Base-by-base conservation (phyloP, 2,329 filamentous ascomycete species). In the Penicillium brasilianum region DNA sequence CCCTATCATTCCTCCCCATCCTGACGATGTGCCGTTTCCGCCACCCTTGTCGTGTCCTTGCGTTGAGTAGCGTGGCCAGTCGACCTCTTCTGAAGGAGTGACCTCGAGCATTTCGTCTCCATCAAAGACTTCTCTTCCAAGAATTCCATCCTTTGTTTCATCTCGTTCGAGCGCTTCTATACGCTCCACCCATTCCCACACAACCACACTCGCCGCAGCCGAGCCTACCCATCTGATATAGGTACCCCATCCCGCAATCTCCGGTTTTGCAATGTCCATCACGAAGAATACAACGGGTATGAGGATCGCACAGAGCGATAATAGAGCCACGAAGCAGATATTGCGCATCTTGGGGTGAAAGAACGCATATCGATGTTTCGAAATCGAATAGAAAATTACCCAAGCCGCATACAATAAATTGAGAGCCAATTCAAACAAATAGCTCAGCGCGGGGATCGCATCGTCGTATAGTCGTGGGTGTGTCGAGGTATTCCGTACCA, bases 141-240 rank as follows among this genome's bases (percentile, higher is more conserved):
- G 80, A 58, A 97, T 96, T 0, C 93, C 93, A 69, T 96, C 93
- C 77, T 96, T 96, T 77, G 93, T 92, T 75, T 97, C 93, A 75
- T 97, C 93, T 67, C 93, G 87, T 79, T 97, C 93, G 63, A 97
- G 78, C 0, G 93, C 92, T 75, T 97, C 93, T 52, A 97, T 97
- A 28, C 93, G 86, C 77, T 97, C 93, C 3, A 97, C 93, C 93
- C 93, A 97, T 77, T 97, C 93, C 93, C 93, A 97, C 2, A 97
- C 93, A 22, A 97, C 91, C n/a, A 97, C 93, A 77, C 92, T 96
- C 30, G 93, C 93, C 1, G 93, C 93, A 0, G 93, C 93, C 1
- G 93, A 93, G 51, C 93, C 93, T n/a, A 97, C 93, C 93, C 93
- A 97, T 71, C 93, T 85, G 49, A 97, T 93, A 72, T 97, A 97